Conservation (phyloP, 2,329 filamentous ascomycete genomes). For the Chaetoscypha palmicola region DNA sequence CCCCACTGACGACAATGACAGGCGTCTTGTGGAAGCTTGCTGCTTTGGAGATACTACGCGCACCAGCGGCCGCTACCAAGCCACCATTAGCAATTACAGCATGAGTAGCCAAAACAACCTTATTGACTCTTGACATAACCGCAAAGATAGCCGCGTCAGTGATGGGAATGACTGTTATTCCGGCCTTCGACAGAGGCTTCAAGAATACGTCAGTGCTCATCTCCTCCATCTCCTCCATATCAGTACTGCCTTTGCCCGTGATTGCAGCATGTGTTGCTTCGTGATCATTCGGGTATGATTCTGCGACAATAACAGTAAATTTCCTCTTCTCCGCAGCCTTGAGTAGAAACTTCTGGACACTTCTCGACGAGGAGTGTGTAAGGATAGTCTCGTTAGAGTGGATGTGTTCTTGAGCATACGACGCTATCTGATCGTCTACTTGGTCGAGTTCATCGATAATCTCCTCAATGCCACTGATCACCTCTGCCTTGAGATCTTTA, state of each 20-base stretch:
- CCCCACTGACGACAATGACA: conserved; percentile 81
- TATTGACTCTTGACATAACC: conserved; percentile 92
- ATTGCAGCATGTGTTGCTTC: conserved; percentile 55
- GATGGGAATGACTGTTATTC: conserved; percentile 76
- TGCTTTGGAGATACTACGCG: conserved; percentile 73
- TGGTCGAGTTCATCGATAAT: conserved; percentile 92
- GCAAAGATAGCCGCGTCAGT: conserved; percentile 82
- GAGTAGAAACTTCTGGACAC: conserved; percentile 82
- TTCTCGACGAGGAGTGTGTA: conserved; percentile 77
- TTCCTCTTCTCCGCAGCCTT: conserved; percentile 82
- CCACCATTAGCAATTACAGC: conserved; percentile 84
- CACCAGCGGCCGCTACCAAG: conserved; percentile 77
- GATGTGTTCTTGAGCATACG: conserved; percentile 83
- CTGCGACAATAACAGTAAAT: conserved; percentile 83
- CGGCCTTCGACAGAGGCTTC: conserved; percentile 70
- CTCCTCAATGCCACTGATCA: conserved; percentile 89
- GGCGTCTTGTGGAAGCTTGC: conserved; percentile 76
- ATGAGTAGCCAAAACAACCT: conserved; percentile 85
- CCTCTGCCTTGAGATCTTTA: conserved; percentile 77
- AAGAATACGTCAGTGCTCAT: conserved; percentile 50
- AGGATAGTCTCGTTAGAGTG: conserved; percentile 89
- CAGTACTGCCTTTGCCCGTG: conserved; percentile 44
- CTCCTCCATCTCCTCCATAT: conserved; percentile 34
- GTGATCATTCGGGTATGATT: conserved; percentile 64
- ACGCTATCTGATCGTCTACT: conserved; percentile 88